Conservation (phyloP, 768 basidiomycete genomes). For the Podaxis sp. region DNA sequence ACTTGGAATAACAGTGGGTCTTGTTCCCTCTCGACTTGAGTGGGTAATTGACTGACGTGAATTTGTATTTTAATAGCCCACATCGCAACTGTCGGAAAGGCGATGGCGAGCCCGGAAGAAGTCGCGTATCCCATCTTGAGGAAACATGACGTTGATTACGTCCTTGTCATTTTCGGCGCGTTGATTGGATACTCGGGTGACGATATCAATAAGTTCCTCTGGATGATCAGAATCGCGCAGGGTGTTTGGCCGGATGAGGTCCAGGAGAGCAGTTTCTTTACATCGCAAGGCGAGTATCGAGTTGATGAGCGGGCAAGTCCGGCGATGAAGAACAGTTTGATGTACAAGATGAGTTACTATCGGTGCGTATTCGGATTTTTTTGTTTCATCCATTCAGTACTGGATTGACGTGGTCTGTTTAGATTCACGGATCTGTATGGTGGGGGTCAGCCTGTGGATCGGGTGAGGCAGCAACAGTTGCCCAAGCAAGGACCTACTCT, state of each 20-base stretch:
- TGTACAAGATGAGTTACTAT: constrained; percentile 99
- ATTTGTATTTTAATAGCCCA: constrained; percentile 56
- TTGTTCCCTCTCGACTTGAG: constrained; percentile 1
- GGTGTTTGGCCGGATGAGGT: constrained; percentile 99
- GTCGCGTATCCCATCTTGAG: constrained; percentile 95
- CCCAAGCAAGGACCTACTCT: constrained; percentile 78
- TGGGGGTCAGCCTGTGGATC: constrained; percentile 65
- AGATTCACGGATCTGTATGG: constrained; percentile 91
- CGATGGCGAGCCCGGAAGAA: constrained; percentile 93
- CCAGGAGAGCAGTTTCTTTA: constrained; percentile 94
- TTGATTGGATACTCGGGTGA: constrained; percentile 97
- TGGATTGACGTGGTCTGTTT: constrained; percentile 9
- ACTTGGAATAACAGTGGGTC: constrained; percentile 98
- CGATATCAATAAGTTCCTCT: constrained; percentile 99
- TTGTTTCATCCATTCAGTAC: not conserved
- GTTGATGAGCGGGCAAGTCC: constrained; percentile 83
- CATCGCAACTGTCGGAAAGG: constrained; percentile 98
- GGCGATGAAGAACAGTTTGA: constrained; percentile 92
- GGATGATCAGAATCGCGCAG: constrained; percentile 96
- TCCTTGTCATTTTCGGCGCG: constrained; percentile 96
- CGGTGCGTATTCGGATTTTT: constrained; percentile 44
- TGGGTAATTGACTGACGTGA: constrained; percentile 1
- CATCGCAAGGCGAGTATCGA: constrained; percentile 87
- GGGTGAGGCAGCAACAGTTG: constrained; percentile 85
- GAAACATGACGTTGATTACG: constrained; percentile 97